These are phyloP conservation scores for Penicillium bialowiezense DNA, from an alignment of 495 filamentous ascomycete species.

Conservation along the genomic window DNA sequence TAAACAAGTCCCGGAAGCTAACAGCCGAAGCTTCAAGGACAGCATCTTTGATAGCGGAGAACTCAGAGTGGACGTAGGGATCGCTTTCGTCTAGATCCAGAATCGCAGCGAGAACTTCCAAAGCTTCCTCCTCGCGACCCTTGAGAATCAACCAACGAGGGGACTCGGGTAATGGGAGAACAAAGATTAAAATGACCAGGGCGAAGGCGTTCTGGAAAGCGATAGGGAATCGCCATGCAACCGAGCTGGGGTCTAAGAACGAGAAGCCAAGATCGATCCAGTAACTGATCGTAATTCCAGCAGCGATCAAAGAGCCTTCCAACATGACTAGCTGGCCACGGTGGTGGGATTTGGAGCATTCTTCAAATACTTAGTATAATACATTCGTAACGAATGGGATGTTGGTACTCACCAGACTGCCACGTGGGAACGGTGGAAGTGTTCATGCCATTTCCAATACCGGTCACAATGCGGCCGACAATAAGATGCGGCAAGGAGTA, in stretches of 20 bases:
- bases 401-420: background rate
- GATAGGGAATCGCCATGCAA: conserved; percentile 37
- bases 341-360: conserved; percentile 34
- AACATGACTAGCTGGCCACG: conserved; percentile 29
- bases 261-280: conserved; percentile 50
- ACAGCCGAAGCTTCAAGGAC: conserved; percentile 65
- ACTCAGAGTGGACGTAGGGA: conserved; percentile 56
- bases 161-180: conserved; percentile 37
- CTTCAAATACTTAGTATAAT: conserved; percentile 7
- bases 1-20: conserved; percentile 65
- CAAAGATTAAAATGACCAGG: conserved; percentile 28
- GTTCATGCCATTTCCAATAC: conserved; percentile 60
- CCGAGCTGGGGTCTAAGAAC: conserved; percentile 27
- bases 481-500: conserved; percentile 60
- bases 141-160: conserved; percentile 46
- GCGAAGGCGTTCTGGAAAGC: conserved; percentile 39
- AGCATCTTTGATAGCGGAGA: conserved; percentile 70
- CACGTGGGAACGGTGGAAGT: conserved; percentile 41
- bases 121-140: conserved; percentile 31
- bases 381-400: background rate
- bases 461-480: conserved; percentile 62
- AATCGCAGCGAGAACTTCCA: conserved; percentile 34
- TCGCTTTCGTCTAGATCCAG: conserved; percentile 24
- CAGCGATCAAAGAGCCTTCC: conserved; percentile 33
- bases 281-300: conserved; percentile 46